These are phyloP conservation scores for Limnanthes douglasii DNA, from an alignment of 345 rosid species.

Conservation along the genomic window DNA sequence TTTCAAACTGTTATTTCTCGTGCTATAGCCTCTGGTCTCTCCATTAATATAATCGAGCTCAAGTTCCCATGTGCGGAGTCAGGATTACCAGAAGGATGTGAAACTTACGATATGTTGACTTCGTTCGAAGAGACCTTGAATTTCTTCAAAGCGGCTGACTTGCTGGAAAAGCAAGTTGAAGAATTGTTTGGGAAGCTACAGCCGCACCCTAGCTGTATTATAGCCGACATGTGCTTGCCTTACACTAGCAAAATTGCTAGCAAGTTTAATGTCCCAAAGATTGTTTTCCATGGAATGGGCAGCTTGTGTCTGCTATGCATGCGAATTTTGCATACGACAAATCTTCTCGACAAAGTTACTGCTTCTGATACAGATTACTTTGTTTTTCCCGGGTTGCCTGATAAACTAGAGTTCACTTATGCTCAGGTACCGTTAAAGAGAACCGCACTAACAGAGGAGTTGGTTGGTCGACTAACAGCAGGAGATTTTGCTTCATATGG, in stretches of 20 bases:
- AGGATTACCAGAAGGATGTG: not conserved
- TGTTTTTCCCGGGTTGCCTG: not conserved
- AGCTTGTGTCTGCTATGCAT: not conserved
- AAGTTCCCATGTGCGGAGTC: slow-evolving; percentile 12
- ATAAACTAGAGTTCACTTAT: not conserved
- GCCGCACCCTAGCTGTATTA: not conserved
- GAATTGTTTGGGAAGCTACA: not conserved
- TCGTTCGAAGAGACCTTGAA: not conserved
- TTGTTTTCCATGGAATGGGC: not conserved
- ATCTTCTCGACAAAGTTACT: not conserved
- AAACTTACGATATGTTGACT: not conserved
- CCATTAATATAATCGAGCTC: slow-evolving; percentile 11
- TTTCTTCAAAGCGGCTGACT: not conserved
- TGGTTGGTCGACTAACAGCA: not conserved
- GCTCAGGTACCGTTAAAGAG: not conserved
- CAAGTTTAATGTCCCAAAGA: not conserved
- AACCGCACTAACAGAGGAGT: not conserved
- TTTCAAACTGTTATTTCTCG: slow-evolving; percentile 7
- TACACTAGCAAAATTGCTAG: not conserved
- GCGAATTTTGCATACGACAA: not conserved
- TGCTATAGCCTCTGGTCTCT: slow-evolving; percentile 3
- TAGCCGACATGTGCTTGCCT: not conserved
- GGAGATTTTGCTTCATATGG: slow-evolving; percentile 15
- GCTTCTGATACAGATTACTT: not conserved
- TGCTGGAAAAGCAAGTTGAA: not conserved